Evolutionary conservation across 768 basidiomycete species (phyloP).

Genomic region (Suillus tomentosus): DNA sequence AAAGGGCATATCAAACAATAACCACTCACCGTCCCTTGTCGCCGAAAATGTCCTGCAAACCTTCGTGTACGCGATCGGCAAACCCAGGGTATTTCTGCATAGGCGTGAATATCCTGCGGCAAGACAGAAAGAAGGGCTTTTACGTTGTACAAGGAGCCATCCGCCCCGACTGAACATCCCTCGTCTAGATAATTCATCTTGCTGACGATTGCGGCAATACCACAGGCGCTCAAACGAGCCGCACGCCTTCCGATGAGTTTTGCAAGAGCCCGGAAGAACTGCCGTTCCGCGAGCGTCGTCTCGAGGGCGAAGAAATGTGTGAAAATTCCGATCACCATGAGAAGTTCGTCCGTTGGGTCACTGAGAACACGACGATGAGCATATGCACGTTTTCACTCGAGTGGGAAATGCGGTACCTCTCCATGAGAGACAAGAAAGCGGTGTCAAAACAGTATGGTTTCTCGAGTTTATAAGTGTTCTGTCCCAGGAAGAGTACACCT

Average conservation of each 20-base stretch:
- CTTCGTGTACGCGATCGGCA: slow-evolving; percentile 89
- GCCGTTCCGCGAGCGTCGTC: slow-evolving; percentile 93
- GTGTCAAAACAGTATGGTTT: slow-evolving; percentile 93
- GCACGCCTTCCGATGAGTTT: slow-evolving; percentile 88
- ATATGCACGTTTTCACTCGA: background rate
- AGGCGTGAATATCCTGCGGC: slow-evolving; percentile 1
- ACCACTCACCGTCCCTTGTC: slow-evolving; percentile 82
- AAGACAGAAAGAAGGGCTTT: slow-evolving; percentile 28
- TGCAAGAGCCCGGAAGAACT: slow-evolving; percentile 95
- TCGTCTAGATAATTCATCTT: slow-evolving; percentile 94
- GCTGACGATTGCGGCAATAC: slow-evolving; percentile 94
- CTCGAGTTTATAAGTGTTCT: slow-evolving; percentile 98
- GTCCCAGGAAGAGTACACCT: slow-evolving; percentile 95
- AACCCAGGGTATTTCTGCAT: slow-evolving; percentile 97
- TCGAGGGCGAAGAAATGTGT: slow-evolving; percentile 96
- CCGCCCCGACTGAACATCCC: slow-evolving; percentile 87
- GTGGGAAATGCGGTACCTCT: slow-evolving; percentile 56
- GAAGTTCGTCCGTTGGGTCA: slow-evolving; percentile 93
- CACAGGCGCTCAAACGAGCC: slow-evolving; percentile 89
- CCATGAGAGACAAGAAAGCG: slow-evolving; percentile 95
- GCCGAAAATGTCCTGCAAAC: slow-evolving; percentile 92
- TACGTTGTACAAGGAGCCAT: slow-evolving; percentile 95
- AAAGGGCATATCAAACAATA: background rate
- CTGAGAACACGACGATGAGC: slow-evolving; percentile 39
- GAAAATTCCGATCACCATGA: slow-evolving; percentile 97